A percentile compares a stretch with the other conserved stretches of the same genome.
phyloP scores from a whole-genome alignment of 2,329 filamentous ascomycete species.

The Samsoniella hepiali region DNA sequence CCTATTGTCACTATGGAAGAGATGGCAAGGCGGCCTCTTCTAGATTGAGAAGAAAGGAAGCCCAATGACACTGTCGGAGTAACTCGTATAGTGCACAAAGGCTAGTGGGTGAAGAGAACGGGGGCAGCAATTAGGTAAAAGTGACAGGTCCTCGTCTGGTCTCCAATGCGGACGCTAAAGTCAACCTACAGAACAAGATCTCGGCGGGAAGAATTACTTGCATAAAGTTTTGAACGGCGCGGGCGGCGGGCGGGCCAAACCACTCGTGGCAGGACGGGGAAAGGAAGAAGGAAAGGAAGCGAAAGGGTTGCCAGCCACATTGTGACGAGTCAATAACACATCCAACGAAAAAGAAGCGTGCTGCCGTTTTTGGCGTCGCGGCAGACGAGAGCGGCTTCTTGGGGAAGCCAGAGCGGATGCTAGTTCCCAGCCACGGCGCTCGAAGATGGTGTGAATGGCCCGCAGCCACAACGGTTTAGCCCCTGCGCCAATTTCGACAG shows the following conservation, averaged over 20 bases:
- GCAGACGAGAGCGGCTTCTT: slow-evolving; percentile 5
- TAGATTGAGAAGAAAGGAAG: not conserved
- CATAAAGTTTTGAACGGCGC: slow-evolving; percentile 7
- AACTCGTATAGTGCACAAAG: not conserved
- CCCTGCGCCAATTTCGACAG: not conserved
- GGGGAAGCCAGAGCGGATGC: not conserved
- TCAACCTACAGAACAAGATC: slow-evolving; percentile 9
- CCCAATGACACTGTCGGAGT: not conserved
- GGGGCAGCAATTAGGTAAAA: not conserved
- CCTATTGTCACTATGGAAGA: not conserved
- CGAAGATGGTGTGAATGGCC: slow-evolving; percentile 16
- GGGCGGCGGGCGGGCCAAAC: not conserved
- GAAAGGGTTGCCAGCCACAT: slow-evolving; percentile 1
- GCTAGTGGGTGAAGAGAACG: not conserved
- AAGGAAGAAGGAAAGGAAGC: not conserved
- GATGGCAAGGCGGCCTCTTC: not conserved
- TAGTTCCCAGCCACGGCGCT: slow-evolving; percentile 8
- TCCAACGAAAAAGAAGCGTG: not conserved
- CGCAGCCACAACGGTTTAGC: slow-evolving; percentile 17
- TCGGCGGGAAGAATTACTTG: slow-evolving; percentile 3
- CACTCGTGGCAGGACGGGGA: not conserved
- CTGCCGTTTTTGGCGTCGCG: not conserved
- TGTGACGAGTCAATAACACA: slow-evolving; percentile 12
- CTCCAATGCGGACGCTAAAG: not conserved
- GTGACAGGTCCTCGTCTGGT: slow-evolving; percentile 13